A percentile compares a stretch with the other conserved stretches of the same genome.
Conservation (phyloP, 2,329 filamentous ascomycete species). For the Xylogone sp. region DNA sequence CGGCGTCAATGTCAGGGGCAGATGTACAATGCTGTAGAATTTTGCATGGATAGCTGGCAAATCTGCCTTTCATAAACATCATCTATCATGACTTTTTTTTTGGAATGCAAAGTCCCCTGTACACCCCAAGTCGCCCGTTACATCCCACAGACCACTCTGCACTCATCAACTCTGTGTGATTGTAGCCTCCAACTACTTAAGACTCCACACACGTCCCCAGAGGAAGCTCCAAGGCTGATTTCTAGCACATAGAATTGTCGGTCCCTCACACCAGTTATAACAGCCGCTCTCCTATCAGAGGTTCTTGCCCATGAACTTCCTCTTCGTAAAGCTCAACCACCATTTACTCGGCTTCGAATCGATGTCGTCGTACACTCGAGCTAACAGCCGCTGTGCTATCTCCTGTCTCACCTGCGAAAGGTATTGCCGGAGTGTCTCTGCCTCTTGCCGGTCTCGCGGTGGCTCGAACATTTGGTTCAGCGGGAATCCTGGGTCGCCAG, state of each 20-base stretch:
- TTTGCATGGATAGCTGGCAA: neutral
- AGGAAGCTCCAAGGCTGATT: neutral
- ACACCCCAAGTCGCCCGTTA: neutral
- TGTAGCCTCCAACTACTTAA: neutral
- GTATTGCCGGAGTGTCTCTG: conserved; percentile 84
- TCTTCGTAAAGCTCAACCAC: conserved; percentile 98
- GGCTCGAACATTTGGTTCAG: conserved; percentile 96
- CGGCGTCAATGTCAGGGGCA: neutral
- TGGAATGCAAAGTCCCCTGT: neutral
- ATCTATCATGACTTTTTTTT: neutral
- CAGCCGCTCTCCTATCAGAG: conserved; percentile 45
- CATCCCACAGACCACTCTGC: too few species aligned
- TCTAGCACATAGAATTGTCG: neutral
- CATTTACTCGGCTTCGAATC: conserved; percentile 74
- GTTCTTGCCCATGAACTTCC: conserved; percentile 98
- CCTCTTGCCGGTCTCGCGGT: conserved; percentile 80
- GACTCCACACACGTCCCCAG: neutral
- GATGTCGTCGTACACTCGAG: conserved; percentile 81
- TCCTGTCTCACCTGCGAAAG: conserved; percentile 92
- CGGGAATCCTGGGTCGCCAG: conserved; percentile 88
- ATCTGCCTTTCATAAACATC: neutral
- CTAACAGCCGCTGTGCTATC: conserved; percentile 75
- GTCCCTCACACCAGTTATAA: neutral
- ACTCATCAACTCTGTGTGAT: neutral
- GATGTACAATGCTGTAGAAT: neutral